phyloP scores from a whole-genome alignment of 2,329 filamentous ascomycete genomes.

The Xylariaceae sp. region DNA sequence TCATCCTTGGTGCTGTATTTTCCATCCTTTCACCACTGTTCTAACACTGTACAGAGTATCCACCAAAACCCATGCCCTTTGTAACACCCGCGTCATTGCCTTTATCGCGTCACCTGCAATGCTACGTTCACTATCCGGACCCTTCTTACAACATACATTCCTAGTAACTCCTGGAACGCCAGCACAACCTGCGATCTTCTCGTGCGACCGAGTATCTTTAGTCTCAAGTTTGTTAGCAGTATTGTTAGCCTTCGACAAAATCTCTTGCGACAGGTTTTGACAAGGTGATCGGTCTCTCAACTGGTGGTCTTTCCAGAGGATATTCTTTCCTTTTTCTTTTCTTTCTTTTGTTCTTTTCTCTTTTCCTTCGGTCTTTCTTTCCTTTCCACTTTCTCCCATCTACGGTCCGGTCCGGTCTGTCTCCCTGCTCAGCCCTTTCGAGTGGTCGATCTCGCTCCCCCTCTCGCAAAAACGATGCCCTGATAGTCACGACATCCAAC shows the following conservation, averaged over 20 bases:
- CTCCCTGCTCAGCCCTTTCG: neutral
- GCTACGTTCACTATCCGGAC: neutral
- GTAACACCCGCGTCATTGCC: neutral
- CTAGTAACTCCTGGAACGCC: neutral
- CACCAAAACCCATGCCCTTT: too few relatives aligned
- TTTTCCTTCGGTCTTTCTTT: neutral
- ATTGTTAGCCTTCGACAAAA: neutral
- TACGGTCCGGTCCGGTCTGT: neutral
- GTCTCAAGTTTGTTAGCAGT: neutral
- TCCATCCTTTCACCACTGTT: too few relatives aligned
- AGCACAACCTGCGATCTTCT: neutral
- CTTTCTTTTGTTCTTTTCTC: neutral
- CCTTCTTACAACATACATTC: neutral
- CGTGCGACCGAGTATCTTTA: neutral
- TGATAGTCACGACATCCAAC: constrained; percentile 12
- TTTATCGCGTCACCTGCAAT: neutral
- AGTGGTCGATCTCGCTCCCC: neutral
- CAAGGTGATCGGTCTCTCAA: neutral
- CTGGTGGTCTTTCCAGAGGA: neutral
- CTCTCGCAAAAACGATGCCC: constrained; percentile 5
- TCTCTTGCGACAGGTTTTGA: neutral
- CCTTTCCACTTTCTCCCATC: neutral
- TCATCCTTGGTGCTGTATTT: too few relatives aligned
- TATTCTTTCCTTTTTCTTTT: neutral
- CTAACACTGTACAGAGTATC: too few relatives aligned